A percentile compares a stretch with the other conserved stretches of the same genome.
Conservation (phyloP, 2,329 filamentous ascomycete species). For the Fusarium tupiense region DNA sequence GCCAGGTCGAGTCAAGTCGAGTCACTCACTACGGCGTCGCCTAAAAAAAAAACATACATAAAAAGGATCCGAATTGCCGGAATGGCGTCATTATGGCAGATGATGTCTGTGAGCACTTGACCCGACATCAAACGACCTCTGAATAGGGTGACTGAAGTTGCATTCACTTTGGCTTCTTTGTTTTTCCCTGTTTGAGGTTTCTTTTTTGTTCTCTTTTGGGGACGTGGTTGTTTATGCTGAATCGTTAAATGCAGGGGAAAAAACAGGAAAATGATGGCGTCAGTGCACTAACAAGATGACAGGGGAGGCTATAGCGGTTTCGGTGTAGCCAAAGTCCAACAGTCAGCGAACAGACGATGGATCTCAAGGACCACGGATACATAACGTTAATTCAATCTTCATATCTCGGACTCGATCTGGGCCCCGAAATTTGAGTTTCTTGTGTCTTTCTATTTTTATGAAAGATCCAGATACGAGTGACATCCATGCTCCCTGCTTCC, state of each 20-base stretch:
- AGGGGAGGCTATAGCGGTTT: constrained; percentile 17
- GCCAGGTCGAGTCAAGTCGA: background rate
- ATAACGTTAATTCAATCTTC: constrained; percentile 4
- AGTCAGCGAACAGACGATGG: background rate
- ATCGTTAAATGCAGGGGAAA: constrained; percentile 12
- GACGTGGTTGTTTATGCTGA: background rate
- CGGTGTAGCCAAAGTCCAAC: background rate
- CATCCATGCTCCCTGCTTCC: background rate
- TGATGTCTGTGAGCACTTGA: background rate
- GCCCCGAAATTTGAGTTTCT: background rate
- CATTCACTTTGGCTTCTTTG: background rate
- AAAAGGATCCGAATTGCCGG: background rate
- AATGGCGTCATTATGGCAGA: constrained; percentile 17
- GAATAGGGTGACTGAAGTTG: background rate
- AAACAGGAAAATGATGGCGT: constrained; percentile 28
- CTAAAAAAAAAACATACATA: background rate
- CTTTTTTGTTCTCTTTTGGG: background rate
- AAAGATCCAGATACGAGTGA: background rate
- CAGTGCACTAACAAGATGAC: constrained; percentile 9
- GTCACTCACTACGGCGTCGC: background rate
- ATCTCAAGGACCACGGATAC: background rate
- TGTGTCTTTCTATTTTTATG: background rate
- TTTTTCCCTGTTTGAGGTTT: background rate
- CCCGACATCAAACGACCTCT: background rate
- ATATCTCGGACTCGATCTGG: background rate